phyloP scores from a whole-genome alignment of 176 grass and related monocot species.

The Avena sativa region DNA sequence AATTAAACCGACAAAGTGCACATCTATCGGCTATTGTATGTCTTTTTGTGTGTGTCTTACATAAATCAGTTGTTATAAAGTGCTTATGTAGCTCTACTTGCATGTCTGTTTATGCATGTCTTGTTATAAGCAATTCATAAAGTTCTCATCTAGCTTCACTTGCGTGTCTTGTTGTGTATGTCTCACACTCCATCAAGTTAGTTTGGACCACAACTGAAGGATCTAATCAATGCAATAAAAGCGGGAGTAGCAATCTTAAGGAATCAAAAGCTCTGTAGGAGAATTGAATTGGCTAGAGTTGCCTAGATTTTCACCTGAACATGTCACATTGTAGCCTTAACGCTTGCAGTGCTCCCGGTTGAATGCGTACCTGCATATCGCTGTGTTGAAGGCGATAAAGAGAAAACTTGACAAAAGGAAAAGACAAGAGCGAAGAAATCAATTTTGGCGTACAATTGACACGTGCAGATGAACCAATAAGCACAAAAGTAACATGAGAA shows the following conservation, averaged over 20 bases:
- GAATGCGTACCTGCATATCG: background rate
- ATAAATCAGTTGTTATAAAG: constrained; percentile 44
- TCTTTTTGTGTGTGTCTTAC: constrained; percentile 39
- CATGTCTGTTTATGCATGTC: constrained; percentile 49
- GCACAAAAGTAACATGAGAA: too few species aligned
- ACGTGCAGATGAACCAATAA: background rate
- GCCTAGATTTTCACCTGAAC: constrained; percentile 12
- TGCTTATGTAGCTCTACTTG: constrained; percentile 40
- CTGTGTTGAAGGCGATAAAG: constrained; percentile 1
- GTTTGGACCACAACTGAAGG: constrained; percentile 40
- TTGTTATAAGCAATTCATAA: constrained; percentile 33
- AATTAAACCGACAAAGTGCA: constrained; percentile 24
- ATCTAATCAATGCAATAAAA: constrained; percentile 37
- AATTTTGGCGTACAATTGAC: background rate
- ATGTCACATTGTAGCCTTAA: background rate
- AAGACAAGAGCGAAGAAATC: constrained; percentile 26
- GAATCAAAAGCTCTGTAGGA: constrained; percentile 12
- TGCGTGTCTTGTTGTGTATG: constrained; percentile 43
- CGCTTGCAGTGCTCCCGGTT: background rate
- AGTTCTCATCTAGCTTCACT: background rate
- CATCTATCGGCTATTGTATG: background rate
- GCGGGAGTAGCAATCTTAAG: constrained; percentile 15
- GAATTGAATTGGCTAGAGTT: constrained; percentile 33
- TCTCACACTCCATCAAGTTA: constrained; percentile 43
- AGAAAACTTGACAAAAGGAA: constrained; percentile 39